Evolutionary conservation across 495 filamentous ascomycete genomes (phyloP).

Genomic region (Geopyxis carbonaria): DNA sequence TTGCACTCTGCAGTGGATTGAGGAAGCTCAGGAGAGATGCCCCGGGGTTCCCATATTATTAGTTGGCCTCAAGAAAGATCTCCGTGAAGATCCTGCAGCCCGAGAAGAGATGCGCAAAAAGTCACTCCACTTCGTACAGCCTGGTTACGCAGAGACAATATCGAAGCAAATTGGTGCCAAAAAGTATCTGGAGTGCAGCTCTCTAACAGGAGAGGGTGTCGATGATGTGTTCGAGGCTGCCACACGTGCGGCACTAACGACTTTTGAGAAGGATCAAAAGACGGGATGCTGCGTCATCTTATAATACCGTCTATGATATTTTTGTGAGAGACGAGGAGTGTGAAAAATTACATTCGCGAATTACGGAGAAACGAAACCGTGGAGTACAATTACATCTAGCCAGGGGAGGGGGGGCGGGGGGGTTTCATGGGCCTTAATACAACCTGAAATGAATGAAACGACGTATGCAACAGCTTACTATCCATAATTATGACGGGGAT

Average conservation of each 20-base stretch:
- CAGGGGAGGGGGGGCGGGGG: no score
- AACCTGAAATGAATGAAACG: no score
- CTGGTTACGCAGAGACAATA: conserved; percentile 61
- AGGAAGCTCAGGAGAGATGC: conserved; percentile 89
- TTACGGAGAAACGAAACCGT: no score
- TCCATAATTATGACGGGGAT: no score
- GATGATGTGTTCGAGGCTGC: conserved; percentile 98
- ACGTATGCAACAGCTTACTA: no score
- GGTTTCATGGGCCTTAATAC: no score
- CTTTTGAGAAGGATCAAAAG: conserved; percentile 73
- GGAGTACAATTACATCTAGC: no score
- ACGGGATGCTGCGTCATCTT: conserved; percentile 80
- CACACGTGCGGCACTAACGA: conserved; percentile 82
- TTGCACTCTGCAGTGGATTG: conserved; percentile 63
- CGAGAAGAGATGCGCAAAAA: conserved; percentile 97
- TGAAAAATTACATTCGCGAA: no score
- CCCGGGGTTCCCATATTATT: conserved; percentile 88
- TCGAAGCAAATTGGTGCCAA: conserved; percentile 74
- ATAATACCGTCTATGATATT: no score
- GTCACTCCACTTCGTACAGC: conserved; percentile 66
- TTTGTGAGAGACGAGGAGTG: no score
- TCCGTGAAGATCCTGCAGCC: conserved; percentile 82
- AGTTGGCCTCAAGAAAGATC: conserved; percentile 94
- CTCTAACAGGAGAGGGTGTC: conserved; percentile 90
- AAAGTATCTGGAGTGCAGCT: conserved; percentile 96